Evolutionary conservation across 345 rosid genomes (phyloP).

Genomic region (Hibiscus tridactylites): DNA sequence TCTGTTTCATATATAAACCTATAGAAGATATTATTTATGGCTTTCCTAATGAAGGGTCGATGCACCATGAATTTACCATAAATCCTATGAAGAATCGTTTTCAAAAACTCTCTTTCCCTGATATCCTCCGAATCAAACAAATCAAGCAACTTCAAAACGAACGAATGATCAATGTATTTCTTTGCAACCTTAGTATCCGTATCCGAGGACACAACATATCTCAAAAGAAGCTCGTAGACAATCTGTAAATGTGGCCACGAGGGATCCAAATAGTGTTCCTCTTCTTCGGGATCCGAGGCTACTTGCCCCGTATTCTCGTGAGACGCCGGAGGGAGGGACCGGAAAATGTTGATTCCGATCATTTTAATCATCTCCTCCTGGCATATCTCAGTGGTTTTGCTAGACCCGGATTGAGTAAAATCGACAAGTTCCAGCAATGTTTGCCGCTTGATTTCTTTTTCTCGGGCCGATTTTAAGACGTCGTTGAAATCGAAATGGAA

Average conservation of each 20-base stretch:
- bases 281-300: conserved; percentile 68
- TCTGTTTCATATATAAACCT: conserved; percentile 55
- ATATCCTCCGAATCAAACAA: conserved; percentile 85
- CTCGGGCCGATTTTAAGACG: conserved; percentile 41
- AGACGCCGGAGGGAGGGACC: conserved; percentile 66
- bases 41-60: conserved; percentile 78
- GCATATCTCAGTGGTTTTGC: not conserved
- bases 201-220: not conserved
- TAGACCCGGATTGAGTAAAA: not conserved
- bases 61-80: conserved; percentile 96
- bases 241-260: conserved; percentile 91
- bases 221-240: conserved; percentile 40
- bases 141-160: conserved; percentile 38
- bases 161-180: not conserved
- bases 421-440: not conserved
- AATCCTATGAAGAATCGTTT: conserved; percentile 19
- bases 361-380: conserved; percentile 45
- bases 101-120: conserved; percentile 77
- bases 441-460: conserved; percentile 52
- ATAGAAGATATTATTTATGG: conserved; percentile 45
- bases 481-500: conserved; percentile 65
- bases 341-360: conserved; percentile 58
- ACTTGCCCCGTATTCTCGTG: conserved; percentile 80
- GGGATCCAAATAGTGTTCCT: conserved; percentile 76
- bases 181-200: not conserved